phyloP scores from a whole-genome alignment of 805 yeast genomes.

The Sungouiella blattae region DNA sequence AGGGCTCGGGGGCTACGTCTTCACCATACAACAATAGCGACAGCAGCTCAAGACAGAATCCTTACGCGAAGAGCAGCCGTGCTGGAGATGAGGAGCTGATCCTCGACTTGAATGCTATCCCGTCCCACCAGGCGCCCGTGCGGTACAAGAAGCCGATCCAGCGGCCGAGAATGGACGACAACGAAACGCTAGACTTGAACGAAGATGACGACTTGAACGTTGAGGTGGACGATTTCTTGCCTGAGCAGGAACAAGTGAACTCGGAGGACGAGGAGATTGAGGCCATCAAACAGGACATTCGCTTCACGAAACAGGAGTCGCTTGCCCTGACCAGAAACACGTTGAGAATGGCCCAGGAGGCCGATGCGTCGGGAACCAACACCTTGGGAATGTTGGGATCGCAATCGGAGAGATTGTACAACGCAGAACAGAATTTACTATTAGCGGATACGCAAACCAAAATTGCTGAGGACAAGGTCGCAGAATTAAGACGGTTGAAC shows the following conservation, averaged over 20 bases:
- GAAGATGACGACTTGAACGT: constrained; percentile 38
- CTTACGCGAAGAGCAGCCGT: neutral
- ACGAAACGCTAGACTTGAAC: constrained; percentile 31
- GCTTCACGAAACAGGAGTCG: constrained; percentile 83
- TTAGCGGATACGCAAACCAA: constrained; percentile 77
- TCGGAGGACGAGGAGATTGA: constrained; percentile 87
- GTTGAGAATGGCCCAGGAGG: constrained; percentile 49
- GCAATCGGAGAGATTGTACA: constrained; percentile 83
- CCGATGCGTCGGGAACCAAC: constrained; percentile 51
- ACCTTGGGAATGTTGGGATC: constrained; percentile 90
- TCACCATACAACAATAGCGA: neutral
- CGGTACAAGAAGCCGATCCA: constrained; percentile 21
- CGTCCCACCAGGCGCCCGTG: constrained; percentile 26
- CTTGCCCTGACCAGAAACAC: constrained; percentile 84
- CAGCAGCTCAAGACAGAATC: constrained; percentile 1
- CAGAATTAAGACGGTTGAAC: constrained; percentile 73
- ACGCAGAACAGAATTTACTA: constrained; percentile 72
- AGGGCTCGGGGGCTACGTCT: neutral
- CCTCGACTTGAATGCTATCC: constrained; percentile 38
- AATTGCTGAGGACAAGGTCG: constrained; percentile 79
- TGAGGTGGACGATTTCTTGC: constrained; percentile 32
- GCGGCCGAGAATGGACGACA: constrained; percentile 16
- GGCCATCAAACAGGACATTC: constrained; percentile 74
- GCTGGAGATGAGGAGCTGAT: constrained; percentile 27
- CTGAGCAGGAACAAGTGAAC: constrained; percentile 40